Evolutionary conservation across 768 basidiomycete genomes (phyloP).

Genomic region (Piloderma croceum): DNA sequence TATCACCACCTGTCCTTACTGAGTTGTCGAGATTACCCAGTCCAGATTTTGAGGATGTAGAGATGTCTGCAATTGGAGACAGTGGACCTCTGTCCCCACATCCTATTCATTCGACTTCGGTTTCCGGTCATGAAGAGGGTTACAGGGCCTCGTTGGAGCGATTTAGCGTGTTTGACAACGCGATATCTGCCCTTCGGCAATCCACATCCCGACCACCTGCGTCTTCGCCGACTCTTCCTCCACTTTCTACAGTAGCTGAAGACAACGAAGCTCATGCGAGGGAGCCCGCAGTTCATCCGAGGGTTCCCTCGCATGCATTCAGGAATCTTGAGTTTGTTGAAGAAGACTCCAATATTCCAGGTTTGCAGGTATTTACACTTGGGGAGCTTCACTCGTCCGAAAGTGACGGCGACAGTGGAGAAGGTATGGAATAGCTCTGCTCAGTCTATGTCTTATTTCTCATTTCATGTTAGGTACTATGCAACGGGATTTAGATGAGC

Average conservation of each 20-base stretch:
- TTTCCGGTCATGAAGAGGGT: conserved; percentile 27
- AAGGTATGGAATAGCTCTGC: too few species aligned
- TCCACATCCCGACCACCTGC: conserved; percentile 26
- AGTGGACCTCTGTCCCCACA: conserved; percentile 11
- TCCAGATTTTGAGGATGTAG: conserved; percentile 44
- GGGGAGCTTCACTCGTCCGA: too few species aligned
- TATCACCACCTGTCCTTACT: conserved; percentile 24
- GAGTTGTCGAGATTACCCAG: conserved; percentile 40
- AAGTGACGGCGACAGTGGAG: too few species aligned
- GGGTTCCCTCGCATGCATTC: too few species aligned
- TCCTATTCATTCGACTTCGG: conserved; percentile 9
- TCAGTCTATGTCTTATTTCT: too few species aligned
- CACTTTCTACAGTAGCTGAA: not conserved
- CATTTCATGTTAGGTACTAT: too few species aligned
- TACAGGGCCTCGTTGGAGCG: conserved; percentile 44
- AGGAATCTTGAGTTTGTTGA: too few species aligned
- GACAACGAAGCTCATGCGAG: too few species aligned
- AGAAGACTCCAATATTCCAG: too few species aligned
- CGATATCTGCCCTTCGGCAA: conserved; percentile 44
- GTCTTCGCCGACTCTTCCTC: conserved; percentile 5
- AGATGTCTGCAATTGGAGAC: conserved; percentile 35
- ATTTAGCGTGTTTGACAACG: conserved; percentile 49
- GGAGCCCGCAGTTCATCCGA: too few species aligned
- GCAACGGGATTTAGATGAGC: too few species aligned
- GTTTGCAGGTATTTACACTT: too few species aligned